phyloP scores from a whole-genome alignment of 768 basidiomycete genomes.

The Serendipita sp. region DNA sequence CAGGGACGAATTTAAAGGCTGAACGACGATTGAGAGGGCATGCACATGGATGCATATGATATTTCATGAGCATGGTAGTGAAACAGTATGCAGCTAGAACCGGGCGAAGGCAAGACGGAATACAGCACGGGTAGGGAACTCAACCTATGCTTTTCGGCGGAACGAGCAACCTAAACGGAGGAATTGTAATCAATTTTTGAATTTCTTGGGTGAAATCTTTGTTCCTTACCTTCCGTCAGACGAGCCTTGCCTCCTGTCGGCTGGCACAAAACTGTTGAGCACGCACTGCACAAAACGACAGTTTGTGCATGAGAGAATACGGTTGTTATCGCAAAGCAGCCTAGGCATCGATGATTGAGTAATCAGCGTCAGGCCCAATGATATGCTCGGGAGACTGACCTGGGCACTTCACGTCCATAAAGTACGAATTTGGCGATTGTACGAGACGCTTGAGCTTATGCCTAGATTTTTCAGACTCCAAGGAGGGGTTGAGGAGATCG shows the following conservation, averaged over 20 bases:
- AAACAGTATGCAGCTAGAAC: neutral
- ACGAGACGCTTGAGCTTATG: constrained; percentile 99
- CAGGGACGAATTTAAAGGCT: neutral
- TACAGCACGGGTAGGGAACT: neutral
- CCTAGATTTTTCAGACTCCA: constrained; percentile 68
- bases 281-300: constrained; percentile 84
- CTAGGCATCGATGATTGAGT: constrained; percentile 25
- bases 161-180: constrained; percentile 69
- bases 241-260: constrained; percentile 97
- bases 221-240: constrained; percentile 79
- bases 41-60: neutral
- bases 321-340: constrained; percentile 88
- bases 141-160: constrained; percentile 58
- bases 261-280: constrained; percentile 90
- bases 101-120: neutral
- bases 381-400: constrained; percentile 35
- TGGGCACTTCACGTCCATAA: constrained; percentile 99
- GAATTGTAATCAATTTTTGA: neutral
- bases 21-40: neutral
- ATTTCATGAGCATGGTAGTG: constrained; percentile 1
- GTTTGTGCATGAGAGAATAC: constrained; percentile 99
- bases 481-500: constrained; percentile 93
- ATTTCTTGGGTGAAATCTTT: constrained; percentile 1
- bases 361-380: constrained; percentile 9
- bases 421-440: constrained; percentile 96